Evolutionary conservation across 2,329 filamentous ascomycete species (phyloP).

Genomic region (Magnaporthales sp.): DNA sequence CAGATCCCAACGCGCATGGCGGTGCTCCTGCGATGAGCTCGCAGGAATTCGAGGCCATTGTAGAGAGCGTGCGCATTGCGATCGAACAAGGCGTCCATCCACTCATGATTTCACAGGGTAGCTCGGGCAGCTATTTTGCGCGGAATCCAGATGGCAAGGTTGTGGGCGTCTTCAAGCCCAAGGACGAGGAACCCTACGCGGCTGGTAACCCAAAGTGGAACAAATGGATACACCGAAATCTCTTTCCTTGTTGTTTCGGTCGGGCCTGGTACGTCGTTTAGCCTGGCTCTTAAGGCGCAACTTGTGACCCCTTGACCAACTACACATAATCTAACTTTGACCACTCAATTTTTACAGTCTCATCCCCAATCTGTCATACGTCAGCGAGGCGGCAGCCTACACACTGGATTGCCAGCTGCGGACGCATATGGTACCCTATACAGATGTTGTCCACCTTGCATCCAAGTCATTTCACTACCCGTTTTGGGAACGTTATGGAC

Average conservation of each 20-base stretch:
- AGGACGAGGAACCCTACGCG: slow-evolving; percentile 97
- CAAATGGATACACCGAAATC: slow-evolving; percentile 96
- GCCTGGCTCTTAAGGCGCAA: background rate
- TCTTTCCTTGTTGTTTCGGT: slow-evolving; percentile 96
- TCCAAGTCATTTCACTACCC: slow-evolving; percentile 98
- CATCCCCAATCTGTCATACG: slow-evolving; percentile 95
- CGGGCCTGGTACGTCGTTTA: slow-evolving; percentile 59
- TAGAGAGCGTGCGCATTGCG: slow-evolving; percentile 82
- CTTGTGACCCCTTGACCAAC: background rate
- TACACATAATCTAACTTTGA: slow-evolving; percentile 2
- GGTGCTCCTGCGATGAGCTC: slow-evolving; percentile 50
- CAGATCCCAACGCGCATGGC: slow-evolving; percentile 23
- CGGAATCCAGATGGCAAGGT: slow-evolving; percentile 86
- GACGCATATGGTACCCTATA: slow-evolving; percentile 92
- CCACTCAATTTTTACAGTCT: slow-evolving; percentile 37
- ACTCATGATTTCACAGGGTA: slow-evolving; percentile 93
- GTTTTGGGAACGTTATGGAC: slow-evolving; percentile 88
- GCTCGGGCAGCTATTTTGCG: slow-evolving; percentile 97
- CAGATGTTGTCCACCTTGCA: slow-evolving; percentile 85
- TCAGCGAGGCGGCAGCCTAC: slow-evolving; percentile 95
- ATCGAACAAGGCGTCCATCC: slow-evolving; percentile 90
- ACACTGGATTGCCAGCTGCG: slow-evolving; percentile 84
- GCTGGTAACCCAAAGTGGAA: slow-evolving; percentile 98
- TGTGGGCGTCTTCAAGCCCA: slow-evolving; percentile 96
- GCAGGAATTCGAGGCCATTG: slow-evolving; percentile 75